Percentiles rank a stretch among this genome's conserved stretches.
phyloP scores from a whole-genome alignment of 169 alveolate genomes.

The Perkinsus olseni region DNA sequence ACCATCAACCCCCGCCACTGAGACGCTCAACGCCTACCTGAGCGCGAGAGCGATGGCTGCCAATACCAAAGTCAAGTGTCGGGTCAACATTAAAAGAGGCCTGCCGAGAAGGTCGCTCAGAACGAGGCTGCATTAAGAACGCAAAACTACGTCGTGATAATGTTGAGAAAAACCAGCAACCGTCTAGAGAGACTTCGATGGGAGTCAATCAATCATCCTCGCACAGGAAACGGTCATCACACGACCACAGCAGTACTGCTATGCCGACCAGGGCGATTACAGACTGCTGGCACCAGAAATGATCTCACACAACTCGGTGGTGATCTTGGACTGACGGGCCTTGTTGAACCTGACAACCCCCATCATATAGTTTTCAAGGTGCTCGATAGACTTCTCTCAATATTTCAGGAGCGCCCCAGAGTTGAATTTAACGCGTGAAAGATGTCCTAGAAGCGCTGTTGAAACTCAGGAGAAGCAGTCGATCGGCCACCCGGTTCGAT shows the following conservation, averaged over 20 bases:
- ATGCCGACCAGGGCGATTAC: conserved; percentile 11
- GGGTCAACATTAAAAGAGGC: not conserved
- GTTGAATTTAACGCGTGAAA: not conserved
- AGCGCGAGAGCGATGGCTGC: not conserved
- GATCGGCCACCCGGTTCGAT: too few relatives aligned
- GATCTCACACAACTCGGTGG: conserved; percentile 84
- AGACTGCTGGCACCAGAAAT: conserved; percentile 88
- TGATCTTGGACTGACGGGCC: conserved; percentile 75
- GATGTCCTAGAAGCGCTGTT: not conserved
- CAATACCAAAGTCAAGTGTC: not conserved
- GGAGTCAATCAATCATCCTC: not conserved
- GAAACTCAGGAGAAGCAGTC: not conserved
- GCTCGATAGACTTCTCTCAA: not conserved
- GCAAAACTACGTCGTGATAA: not conserved
- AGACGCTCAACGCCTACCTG: not conserved
- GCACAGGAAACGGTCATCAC: not conserved
- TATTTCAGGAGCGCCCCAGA: not conserved
- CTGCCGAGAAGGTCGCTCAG: not conserved
- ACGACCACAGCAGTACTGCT: not conserved
- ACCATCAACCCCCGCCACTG: not conserved
- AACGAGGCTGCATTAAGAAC: not conserved
- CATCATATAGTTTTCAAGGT: not conserved
- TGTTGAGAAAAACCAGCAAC: not conserved
- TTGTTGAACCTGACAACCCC: conserved; percentile 38
- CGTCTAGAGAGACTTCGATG: not conserved